A percentile compares a stretch with the other conserved stretches of the same genome.
phyloP scores from a whole-genome alignment of 2,329 filamentous ascomycete genomes.

The Fusarium camptoceras region DNA sequence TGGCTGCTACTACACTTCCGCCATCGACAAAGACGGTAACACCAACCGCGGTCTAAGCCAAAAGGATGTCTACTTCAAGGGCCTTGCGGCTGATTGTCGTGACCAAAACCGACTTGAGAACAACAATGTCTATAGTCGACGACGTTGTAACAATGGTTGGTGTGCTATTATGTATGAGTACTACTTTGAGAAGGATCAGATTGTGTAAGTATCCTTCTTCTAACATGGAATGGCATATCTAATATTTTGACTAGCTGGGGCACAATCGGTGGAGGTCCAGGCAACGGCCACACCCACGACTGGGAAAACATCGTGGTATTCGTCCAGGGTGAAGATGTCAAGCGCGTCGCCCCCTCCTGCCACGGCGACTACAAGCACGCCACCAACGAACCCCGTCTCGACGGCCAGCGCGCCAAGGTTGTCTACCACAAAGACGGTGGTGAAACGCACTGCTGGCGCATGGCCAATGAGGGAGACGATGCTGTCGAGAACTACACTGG shows the following conservation, averaged over 20 bases:
- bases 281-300: conserved; percentile 26
- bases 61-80: conserved; percentile 14
- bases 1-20: conserved; percentile 60
- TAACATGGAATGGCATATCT: rapidly evolving
- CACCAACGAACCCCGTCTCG: conserved; percentile 12
- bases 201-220: not conserved
- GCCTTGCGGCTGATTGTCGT: conserved; percentile 41
- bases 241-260: not conserved
- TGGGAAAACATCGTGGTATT: conserved; percentile 35
- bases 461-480: conserved; percentile 43
- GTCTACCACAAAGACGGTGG: conserved; percentile 55
- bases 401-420: conserved; percentile 50
- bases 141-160: conserved; percentile 50
- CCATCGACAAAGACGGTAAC: conserved; percentile 53
- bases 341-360: conserved; percentile 23
- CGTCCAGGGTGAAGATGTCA: conserved; percentile 25
- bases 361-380: conserved; percentile 21
- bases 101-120: conserved; percentile 44
- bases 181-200: conserved; percentile 28
- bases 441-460: conserved; percentile 53
- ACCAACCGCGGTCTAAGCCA: conserved; percentile 40
- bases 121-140: conserved; percentile 48
- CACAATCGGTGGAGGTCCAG: not conserved
- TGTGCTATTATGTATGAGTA: conserved; percentile 50
- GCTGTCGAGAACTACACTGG: conserved; percentile 51